Evolutionary conservation across 495 filamentous ascomycete genomes (phyloP).

Genomic region (Cercophora newfieldiana): DNA sequence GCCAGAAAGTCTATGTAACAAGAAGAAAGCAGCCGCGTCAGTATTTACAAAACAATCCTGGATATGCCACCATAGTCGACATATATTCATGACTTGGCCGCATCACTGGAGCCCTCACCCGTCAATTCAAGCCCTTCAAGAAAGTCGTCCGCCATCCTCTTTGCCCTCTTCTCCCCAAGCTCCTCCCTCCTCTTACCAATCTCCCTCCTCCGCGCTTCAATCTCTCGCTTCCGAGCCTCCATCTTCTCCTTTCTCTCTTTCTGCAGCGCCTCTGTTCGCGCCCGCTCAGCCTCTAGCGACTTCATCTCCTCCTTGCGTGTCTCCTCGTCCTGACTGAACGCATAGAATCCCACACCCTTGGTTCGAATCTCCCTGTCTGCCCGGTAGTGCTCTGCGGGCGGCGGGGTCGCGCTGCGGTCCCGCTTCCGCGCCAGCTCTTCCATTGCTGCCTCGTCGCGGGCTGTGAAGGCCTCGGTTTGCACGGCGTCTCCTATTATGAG

Average conservation of each 20-base stretch:
- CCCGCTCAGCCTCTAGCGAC: slow-evolving; percentile 62
- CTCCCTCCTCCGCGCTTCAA: slow-evolving; percentile 54
- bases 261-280: slow-evolving; percentile 65
- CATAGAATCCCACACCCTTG: slow-evolving; percentile 88
- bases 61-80: background rate
- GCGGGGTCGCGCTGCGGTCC: slow-evolving; percentile 74
- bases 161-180: slow-evolving; percentile 57
- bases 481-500: slow-evolving; percentile 83
- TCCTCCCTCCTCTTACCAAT: slow-evolving; percentile 53
- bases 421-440: slow-evolving; percentile 68
- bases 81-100: background rate
- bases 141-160: slow-evolving; percentile 73
- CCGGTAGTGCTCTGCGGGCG: slow-evolving; percentile 79
- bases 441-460: slow-evolving; percentile 65
- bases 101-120: background rate
- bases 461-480: slow-evolving; percentile 77
- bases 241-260: slow-evolving; percentile 54
- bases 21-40: too few species aligned
- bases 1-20: too few species aligned
- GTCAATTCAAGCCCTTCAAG: slow-evolving; percentile 54
- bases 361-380: slow-evolving; percentile 76
- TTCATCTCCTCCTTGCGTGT: slow-evolving; percentile 73
- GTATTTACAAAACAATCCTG: too few species aligned
- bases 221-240: slow-evolving; percentile 41
- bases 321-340: slow-evolving; percentile 71